Conservation (phyloP, 192 early-diverging fungal genomes). For the Coemansia sp. region DNA sequence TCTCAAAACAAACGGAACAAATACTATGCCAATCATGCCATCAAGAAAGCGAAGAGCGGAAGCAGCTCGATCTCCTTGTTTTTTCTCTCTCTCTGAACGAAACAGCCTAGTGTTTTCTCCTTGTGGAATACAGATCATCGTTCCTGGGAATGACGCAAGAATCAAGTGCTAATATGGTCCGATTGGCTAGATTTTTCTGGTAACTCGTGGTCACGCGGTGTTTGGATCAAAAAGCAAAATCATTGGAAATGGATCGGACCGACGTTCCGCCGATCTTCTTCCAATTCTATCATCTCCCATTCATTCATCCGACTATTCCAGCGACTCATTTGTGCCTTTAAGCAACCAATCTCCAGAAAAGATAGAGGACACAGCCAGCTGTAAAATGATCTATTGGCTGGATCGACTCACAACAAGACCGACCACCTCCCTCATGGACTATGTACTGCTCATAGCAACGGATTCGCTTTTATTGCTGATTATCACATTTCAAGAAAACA, state of each 20-base stretch:
- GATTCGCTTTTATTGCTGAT: not conserved
- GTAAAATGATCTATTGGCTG: not conserved
- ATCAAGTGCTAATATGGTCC: no score
- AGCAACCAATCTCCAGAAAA: no score
- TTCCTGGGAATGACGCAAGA: not conserved
- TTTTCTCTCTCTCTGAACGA: not conserved
- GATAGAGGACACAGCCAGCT: not conserved
- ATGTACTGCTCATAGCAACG: not conserved
- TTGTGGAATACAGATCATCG: not conserved
- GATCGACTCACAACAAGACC: not conserved
- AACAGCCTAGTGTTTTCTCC: not conserved
- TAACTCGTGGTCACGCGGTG: no score
- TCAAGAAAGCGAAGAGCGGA: not conserved
- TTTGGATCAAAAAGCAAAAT: no score
- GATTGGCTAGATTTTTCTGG: no score
- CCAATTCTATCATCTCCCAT: not conserved
- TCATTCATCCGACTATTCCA: not conserved
- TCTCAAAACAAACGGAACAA: not conserved
- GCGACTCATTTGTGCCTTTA: not conserved
- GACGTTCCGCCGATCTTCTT: no score
- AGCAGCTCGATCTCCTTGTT: not conserved
- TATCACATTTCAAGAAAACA: not conserved
- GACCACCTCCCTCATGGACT: not conserved
- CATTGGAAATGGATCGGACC: no score
- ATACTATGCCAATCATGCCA: not conserved